These are phyloP conservation scores for Hemileia vastatrix DNA, from an alignment of 1,284 basidiomycete genomes.

Conservation along the genomic window DNA sequence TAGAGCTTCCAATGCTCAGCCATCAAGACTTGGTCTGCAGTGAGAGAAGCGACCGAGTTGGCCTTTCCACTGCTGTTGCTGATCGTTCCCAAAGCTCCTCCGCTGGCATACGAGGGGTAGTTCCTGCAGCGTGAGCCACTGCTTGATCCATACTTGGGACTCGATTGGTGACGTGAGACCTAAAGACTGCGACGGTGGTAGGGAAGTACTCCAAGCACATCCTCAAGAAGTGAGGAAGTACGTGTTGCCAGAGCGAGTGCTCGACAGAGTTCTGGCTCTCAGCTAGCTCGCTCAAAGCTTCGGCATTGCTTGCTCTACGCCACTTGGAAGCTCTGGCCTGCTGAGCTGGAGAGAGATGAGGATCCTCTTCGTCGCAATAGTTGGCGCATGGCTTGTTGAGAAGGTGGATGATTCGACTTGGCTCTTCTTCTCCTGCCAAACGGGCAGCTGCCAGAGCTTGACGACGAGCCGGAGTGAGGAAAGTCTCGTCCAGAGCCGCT, in stretches of 20 bases:
- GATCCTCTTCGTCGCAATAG: constrained; percentile 30
- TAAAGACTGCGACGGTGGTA: constrained; percentile 43
- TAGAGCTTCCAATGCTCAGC: constrained; percentile 82
- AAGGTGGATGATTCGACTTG: constrained; percentile 33
- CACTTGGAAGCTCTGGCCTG: constrained; percentile 23
- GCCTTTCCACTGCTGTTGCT: constrained; percentile 30
- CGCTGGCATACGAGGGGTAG: constrained; percentile 24
- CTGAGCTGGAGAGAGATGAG: constrained; percentile 30
- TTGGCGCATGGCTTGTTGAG: constrained; percentile 32
- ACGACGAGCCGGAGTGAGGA: constrained; percentile 26
- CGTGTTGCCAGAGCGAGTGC: constrained; percentile 45
- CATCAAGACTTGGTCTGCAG: constrained; percentile 55
- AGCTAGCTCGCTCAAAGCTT: constrained; percentile 38
- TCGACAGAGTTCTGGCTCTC: constrained; percentile 47
- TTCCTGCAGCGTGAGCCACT: constrained; percentile 43
- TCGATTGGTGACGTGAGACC: constrained; percentile 42
- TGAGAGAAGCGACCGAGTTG: constrained; percentile 25
- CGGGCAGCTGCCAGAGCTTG: constrained; percentile 39
- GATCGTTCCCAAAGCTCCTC: constrained; percentile 27
- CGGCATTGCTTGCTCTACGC: no score
- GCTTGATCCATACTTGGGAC: constrained; percentile 47
- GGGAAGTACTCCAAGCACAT: constrained; percentile 44
- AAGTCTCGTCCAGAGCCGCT: constrained; percentile 39
- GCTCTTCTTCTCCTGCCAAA: no score
- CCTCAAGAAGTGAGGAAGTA: constrained; percentile 45